Evolutionary conservation across 2,329 filamentous ascomycete species (phyloP), one percentile per base, ranked within the genome.

Genomic region (Fusarium sterilihyphosum): DNA sequence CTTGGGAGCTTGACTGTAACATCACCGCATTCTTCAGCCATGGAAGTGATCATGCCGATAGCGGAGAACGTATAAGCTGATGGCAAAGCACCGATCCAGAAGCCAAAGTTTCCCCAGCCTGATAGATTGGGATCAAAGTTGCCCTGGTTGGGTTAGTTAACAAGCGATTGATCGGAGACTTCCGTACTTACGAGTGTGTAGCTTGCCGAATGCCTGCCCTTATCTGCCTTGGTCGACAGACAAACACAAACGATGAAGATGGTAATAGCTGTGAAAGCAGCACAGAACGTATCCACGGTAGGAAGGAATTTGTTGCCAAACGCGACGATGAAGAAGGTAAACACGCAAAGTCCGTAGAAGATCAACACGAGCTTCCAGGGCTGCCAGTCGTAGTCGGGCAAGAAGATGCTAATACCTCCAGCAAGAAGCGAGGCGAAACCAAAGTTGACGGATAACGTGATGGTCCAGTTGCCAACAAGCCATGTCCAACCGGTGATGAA

Each of bases 401-500:
- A 82, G 81, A 91, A 89, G 54, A 94, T 83, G 14, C 88, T 86
- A 60, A 94, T 91, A 47, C 92, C 87, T 47, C 90, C 90, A 12
- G 92, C 81, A 50, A 94, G 88, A 57, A 94, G 86, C 76, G 92
- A 88, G 59, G 90, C 92, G 33, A 91, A 92, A 5, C 93, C 86
- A 43, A 94, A 87, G 26, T 92, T 92, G 69, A 91, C 92, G 2
- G 91, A 92, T 33, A 92, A 89, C 0, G 90, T 91, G 56, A 94
- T 84, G 24, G 90, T 90, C 77, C 93, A 91, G 88, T 92, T 94
- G 31, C 92, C 92, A 31, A 91, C 91, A 60, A 92, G 89, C 77
- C 91, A 92, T 73, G 92, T 92, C 92, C 92, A 94, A 37, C 92
- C 92, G 2, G 92, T 93, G 65, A 92, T 87, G 85, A 92, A 94